Conservation (phyloP, 805 yeast genomes). For the Saccharomycopsis capsularis region DNA sequence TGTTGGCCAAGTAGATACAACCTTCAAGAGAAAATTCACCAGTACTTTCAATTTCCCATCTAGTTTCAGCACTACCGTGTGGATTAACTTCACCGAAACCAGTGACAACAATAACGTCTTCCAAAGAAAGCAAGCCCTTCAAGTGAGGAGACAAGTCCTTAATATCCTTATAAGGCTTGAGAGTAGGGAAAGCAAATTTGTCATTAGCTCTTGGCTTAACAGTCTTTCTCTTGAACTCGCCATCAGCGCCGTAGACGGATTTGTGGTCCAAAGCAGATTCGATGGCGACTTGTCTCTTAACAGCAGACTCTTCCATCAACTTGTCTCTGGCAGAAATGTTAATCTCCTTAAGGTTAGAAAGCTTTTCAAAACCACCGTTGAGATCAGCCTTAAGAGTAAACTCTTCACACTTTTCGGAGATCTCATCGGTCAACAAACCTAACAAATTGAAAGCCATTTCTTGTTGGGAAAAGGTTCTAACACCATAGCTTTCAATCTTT, state of each 20-base stretch:
- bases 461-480: constrained; percentile 95
- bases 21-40: constrained; percentile 97
- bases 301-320: constrained; percentile 68
- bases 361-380: constrained; percentile 96
- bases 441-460: constrained; percentile 99
- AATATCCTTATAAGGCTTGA: constrained; percentile 70
- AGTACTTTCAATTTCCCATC: constrained; percentile 98
- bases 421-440: constrained; percentile 85
- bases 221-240: constrained; percentile 24
- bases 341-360: constrained; percentile 85
- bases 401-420: constrained; percentile 81
- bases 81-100: constrained; percentile 99
- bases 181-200: constrained; percentile 86
- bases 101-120: constrained; percentile 86
- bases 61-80: constrained; percentile 98
- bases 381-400: constrained; percentile 96
- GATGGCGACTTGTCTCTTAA: constrained; percentile 90
- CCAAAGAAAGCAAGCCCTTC: constrained; percentile 88
- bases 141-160: constrained; percentile 58
- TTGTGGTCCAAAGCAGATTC: constrained; percentile 86
- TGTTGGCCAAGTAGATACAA: constrained; percentile 99
- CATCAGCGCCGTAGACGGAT: constrained; percentile 22
- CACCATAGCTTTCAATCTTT: constrained; percentile 93
- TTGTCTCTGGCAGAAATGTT: constrained; percentile 72
- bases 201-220: constrained; percentile 93